Conservation (phyloP, 768 basidiomycete species). For the Xerocomus brunneocitrinus region DNA sequence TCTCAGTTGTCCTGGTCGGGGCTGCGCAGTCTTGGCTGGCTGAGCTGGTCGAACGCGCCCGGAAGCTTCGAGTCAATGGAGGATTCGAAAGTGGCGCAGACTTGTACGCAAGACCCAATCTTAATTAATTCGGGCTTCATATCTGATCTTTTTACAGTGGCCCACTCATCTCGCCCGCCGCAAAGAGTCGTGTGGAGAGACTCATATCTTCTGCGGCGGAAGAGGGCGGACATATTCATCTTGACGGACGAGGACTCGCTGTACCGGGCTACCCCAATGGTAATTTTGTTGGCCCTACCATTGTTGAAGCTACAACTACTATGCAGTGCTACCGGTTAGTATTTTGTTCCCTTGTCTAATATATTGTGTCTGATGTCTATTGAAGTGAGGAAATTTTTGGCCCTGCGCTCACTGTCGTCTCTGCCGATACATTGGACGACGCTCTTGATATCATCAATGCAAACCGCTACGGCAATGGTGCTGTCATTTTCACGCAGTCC, state of each 20-base stretch:
- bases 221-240: conserved; percentile 81
- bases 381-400: conserved; percentile 92
- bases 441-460: conserved; percentile 86
- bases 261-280: conserved; percentile 78
- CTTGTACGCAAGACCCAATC: conserved; percentile 43
- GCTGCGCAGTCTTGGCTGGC: conserved; percentile 76
- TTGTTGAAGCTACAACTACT: conserved; percentile 74
- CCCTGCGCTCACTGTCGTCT: conserved; percentile 76
- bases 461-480: conserved; percentile 90
- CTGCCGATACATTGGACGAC: conserved; percentile 82
- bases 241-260: conserved; percentile 74
- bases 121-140: background rate
- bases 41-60: conserved; percentile 77
- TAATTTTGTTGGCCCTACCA: conserved; percentile 92
- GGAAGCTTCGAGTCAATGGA: conserved; percentile 75
- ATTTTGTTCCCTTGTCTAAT: conserved; percentile 18
- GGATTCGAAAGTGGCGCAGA: conserved; percentile 89
- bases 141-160: conserved; percentile 41
- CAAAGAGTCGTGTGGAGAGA: conserved; percentile 70
- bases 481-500: conserved; percentile 94
- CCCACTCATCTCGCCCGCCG: conserved; percentile 76
- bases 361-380: background rate
- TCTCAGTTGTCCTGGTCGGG: conserved; percentile 75
- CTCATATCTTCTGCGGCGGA: conserved; percentile 70
- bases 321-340: conserved; percentile 85